phyloP scores from a whole-genome alignment of 257 asterid genomes.

The Forsythia suspensa region DNA sequence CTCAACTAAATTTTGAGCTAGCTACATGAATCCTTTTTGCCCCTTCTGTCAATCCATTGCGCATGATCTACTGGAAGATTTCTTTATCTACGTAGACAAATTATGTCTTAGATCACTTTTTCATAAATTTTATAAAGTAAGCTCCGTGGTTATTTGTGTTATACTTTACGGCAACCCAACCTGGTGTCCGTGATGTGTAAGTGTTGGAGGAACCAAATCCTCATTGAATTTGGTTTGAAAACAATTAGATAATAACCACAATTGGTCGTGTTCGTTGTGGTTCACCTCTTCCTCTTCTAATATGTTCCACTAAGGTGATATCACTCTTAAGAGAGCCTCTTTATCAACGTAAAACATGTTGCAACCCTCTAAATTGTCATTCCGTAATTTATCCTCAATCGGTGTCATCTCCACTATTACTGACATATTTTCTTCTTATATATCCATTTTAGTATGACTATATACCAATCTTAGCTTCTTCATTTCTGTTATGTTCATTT shows the following conservation, averaged over 20 bases:
- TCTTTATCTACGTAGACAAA: not conserved
- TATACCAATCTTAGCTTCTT: too few species aligned
- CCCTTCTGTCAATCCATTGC: not conserved
- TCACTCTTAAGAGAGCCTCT: not conserved
- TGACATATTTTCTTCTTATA: too few species aligned
- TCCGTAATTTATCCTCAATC: not conserved
- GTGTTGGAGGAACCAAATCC: not conserved
- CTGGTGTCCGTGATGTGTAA: not conserved
- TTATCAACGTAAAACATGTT: not conserved
- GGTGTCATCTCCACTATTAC: not conserved
- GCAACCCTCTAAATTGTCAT: not conserved
- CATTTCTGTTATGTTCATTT: too few species aligned
- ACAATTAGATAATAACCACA: not conserved
- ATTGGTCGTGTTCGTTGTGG: not conserved
- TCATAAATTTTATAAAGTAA: not conserved
- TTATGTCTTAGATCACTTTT: not conserved
- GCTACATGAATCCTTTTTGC: not conserved
- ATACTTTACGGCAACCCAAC: not conserved
- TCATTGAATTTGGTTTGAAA: not conserved
- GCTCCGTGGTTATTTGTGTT: not conserved
- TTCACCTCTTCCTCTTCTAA: not conserved
- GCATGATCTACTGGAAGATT: not conserved
- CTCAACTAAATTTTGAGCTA: not conserved
- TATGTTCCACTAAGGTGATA: not conserved
- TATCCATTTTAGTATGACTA: too few species aligned